Evolutionary conservation across 371 early-diverging fungal species (phyloP), one percentile per base, ranked within the genome.

Genomic region (Aphelidium insulamus): DNA sequence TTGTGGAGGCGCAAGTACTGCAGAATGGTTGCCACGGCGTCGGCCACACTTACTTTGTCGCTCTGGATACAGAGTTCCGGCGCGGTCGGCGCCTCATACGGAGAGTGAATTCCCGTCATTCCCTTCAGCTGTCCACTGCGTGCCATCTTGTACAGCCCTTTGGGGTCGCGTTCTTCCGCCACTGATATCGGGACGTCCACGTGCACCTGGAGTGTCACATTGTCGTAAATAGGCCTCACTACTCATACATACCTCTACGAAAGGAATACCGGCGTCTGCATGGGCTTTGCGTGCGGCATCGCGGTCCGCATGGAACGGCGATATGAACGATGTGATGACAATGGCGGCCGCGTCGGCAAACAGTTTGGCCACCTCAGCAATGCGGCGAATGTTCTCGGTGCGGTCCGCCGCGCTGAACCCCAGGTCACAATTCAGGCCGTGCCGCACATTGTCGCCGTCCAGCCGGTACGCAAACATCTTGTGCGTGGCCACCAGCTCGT

Each of bases 91-190:
- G 69, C 73, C 54, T 90, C 90, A 45, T 90, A 87, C 14, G 87
- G 86, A 16, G 81, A 77, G 30, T 76, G 73, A 52, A 87, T 80
- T 28, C 87, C 90, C 7, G 90, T 10, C 20, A 26, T 21, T 21
- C 10, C 73, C 52, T 84, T 84, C 49, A 90, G 84, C 49, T 76
- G 70, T 15, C 87, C 90, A 21, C 73, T 72, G 48, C 77, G 72
- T 15, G 90, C 90, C 61, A 83, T 86, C 59, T 84, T 79, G 67
- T 90, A 90, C 21, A 90, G 61, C 3, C 90, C 90, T 61, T 90
- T 90, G 28, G 90, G 90, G 50, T 90, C 90, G 23, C 90, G 70
- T 40, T 69, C 49, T 52, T 90, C 87, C 22, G 77, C 86, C 17
- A 87, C 78, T 19, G 66, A 66, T 20, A 88, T 45, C 10, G 86